Base-by-base conservation (phyloP, 345 rosid genomes). In the Gossypium rotundifolium region DNA sequence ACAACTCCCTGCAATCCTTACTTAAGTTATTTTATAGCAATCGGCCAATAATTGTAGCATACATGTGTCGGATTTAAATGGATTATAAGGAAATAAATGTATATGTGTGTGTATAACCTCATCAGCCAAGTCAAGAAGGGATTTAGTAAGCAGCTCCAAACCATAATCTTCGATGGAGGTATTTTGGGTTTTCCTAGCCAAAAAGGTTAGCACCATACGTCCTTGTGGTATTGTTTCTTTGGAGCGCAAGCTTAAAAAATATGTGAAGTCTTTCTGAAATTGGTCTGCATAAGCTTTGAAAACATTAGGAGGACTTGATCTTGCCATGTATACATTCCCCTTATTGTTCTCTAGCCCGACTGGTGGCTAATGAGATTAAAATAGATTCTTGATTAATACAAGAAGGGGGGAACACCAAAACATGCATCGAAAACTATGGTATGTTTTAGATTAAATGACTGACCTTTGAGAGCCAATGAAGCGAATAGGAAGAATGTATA, bases 241-340 rank as follows among this genome's bases (percentile, higher is more conserved):
- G 1, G 83, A 80, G 1, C 91, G 82, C 38, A 74, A 73, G 22
- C 63, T 77, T 18, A 88, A 65, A 80, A 90, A 87, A 45, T 14
- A 12, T 0, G 80, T 76, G 74, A 90, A 87, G 61, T 88, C 96
- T 10, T 25, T 72, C n/a, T 83, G 74, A 59, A 87, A 88, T n/a
- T 87, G 91, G 49, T 76, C 58, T 51, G 72, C 65, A 67, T 85
- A 88, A 38, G 90, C 78, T 59, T 81, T 80, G 23, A 74, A 58
- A 0, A 78, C 84, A 11, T 64, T 70, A 3, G 68, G 65, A 44
- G 86, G 83, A 63, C 89, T 84, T 27, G 81, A 60, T 7, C 25
- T 81, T 18, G 80, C 62, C 25, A 84, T 61, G 73, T 64, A 85
- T 46, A 82, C 68, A 38, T 33, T 77, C 20, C 58, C 58, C n/a